Evolutionary conservation across 2,329 filamentous ascomycete species (phyloP).

Genomic region (Madurella fahalii): DNA sequence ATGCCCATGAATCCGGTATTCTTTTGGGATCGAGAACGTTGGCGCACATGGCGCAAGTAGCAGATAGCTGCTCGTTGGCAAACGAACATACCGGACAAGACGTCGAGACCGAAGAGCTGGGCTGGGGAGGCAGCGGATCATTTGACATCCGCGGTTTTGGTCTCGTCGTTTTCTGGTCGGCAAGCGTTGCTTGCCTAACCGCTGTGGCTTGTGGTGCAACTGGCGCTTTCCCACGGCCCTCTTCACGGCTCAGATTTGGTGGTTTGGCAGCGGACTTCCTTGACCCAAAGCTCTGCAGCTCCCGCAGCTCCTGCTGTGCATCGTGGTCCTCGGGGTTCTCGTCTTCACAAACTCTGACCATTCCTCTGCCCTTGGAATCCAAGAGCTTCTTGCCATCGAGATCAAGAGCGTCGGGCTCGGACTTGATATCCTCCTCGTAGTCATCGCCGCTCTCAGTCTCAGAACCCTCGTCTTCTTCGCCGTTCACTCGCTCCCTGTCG

Average conservation of each 20-base stretch:
- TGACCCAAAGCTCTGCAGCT: conserved; percentile 50
- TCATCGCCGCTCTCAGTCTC: conserved; percentile 48
- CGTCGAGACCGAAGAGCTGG: neutral
- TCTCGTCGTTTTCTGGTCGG: neutral
- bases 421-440: conserved; percentile 44
- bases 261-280: conserved; percentile 13
- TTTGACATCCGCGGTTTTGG: neutral
- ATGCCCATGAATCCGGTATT: conserved; percentile 60
- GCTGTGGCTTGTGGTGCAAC: neutral
- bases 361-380: conserved; percentile 61
- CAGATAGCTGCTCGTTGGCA: conserved; percentile 48
- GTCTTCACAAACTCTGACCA: conserved; percentile 73
- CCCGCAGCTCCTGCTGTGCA: conserved; percentile 60
- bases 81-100: conserved; percentile 65
- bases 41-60: conserved; percentile 65
- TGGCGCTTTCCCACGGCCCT: neutral
- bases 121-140: neutral
- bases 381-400: conserved; percentile 60
- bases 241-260: neutral
- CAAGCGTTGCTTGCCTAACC: neutral
- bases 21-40: conserved; percentile 59
- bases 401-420: conserved; percentile 54
- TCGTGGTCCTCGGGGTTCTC: conserved; percentile 56
- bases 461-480: conserved; percentile 26
- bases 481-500: conserved; percentile 31